Percentiles rank a stretch among this genome's conserved stretches.
Evolutionary conservation across 208 protist genomes (phyloP).

Genomic region (Crithidia expoeki): DNA sequence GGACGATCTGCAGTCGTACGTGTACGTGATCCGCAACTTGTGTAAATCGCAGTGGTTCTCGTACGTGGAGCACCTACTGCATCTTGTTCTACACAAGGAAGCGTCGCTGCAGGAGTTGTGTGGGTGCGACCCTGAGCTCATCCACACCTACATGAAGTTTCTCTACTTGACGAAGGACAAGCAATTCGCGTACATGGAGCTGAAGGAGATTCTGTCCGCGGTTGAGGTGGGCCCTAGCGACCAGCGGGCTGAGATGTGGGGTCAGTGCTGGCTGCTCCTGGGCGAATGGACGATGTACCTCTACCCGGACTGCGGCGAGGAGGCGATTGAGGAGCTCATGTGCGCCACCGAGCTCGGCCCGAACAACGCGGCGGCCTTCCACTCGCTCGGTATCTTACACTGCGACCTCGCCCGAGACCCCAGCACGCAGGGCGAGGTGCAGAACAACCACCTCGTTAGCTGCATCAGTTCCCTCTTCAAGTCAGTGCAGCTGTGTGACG

Average conservation of each 20-base stretch:
- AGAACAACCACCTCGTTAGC: conserved; percentile 67
- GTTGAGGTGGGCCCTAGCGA: conserved; percentile 50
- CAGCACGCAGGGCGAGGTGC: conserved; percentile 55
- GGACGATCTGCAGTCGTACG: conserved; percentile 94
- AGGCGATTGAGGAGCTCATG: conserved; percentile 78
- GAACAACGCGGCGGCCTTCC: conserved; percentile 80
- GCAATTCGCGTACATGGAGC: conserved; percentile 64
- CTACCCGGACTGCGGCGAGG: conserved; percentile 73
- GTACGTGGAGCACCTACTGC: conserved; percentile 72
- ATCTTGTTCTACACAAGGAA: conserved; percentile 49
- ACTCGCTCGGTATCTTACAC: conserved; percentile 88
- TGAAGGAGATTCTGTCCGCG: conserved; percentile 66
- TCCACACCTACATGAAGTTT: conserved; percentile 88
- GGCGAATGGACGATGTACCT: conserved; percentile 90
- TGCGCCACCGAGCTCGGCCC: conserved; percentile 73
- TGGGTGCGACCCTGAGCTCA: conserved; percentile 78
- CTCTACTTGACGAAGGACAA: conserved; percentile 65
- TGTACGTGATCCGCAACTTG: conserved; percentile 95
- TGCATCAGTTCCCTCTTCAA: conserved; percentile 83
- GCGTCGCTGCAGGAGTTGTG: conserved; percentile 50
- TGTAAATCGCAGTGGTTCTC: conserved; percentile 83
- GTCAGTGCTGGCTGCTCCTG: conserved; percentile 82
- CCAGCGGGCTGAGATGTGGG: conserved; percentile 67
- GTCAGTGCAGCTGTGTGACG: conserved; percentile 76
- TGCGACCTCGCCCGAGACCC: conserved; percentile 82